Evolutionary conservation across 176 grass and related monocot species (phyloP).

Genomic region (Ensete glaucum): DNA sequence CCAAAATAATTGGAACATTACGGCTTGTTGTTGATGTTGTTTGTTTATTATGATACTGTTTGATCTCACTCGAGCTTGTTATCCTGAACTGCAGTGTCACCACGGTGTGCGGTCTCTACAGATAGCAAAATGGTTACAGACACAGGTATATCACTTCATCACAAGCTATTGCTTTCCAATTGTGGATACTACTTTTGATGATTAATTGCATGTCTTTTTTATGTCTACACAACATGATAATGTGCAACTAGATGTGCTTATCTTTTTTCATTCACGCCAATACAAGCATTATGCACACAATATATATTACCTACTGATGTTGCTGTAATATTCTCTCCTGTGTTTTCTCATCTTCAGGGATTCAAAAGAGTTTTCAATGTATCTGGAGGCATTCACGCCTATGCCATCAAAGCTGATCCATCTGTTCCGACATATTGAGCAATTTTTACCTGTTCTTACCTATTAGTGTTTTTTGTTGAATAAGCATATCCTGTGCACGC

Average conservation of each 20-base stretch:
- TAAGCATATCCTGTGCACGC: not conserved
- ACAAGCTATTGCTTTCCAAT: not conserved
- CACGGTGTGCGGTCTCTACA: conserved; percentile 88
- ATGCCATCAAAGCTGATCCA: conserved; percentile 47
- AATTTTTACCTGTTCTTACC: not conserved
- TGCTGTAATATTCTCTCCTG: not conserved
- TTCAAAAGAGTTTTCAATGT: conserved; percentile 69
- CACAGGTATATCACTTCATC: conserved; percentile 43
- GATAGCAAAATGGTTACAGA: conserved; percentile 91
- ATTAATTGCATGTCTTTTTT: too few species aligned
- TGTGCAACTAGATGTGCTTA: not conserved
- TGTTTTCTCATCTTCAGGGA: conserved; percentile 36
- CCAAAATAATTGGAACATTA: not conserved
- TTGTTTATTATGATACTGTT: not conserved
- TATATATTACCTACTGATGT: not conserved
- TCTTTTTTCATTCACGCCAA: not conserved
- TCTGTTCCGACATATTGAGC: conserved; percentile 57
- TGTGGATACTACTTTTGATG: not conserved
- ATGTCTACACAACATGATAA: not conserved
- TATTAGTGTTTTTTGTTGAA: not conserved
- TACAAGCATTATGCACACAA: not conserved
- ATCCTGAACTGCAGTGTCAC: conserved; percentile 52
- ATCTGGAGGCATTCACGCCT: conserved; percentile 50
- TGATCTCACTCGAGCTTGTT: not conserved
- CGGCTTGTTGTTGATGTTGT: too few species aligned